Conservation (phyloP, 495 filamentous ascomycete genomes). For the Penicillium crystallinum region DNA sequence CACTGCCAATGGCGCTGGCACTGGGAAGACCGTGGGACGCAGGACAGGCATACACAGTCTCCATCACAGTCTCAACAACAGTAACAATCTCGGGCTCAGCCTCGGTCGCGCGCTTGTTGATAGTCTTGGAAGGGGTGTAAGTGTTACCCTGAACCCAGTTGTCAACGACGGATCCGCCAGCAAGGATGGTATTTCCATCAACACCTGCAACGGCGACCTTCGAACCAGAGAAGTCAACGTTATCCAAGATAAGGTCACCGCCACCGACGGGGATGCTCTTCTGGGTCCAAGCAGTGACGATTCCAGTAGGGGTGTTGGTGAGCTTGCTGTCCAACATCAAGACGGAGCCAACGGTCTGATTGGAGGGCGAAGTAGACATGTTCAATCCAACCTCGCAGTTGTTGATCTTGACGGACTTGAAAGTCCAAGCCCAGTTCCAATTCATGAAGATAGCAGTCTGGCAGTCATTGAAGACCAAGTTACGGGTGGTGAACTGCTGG, state of each 20-base stretch:
- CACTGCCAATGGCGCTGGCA: conserved; percentile 4
- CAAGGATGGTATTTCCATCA: conserved; percentile 55
- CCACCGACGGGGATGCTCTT: conserved; percentile 59
- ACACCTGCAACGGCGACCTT: conserved; percentile 48
- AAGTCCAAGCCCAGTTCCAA: conserved; percentile 91
- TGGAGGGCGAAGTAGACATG: conserved; percentile 60
- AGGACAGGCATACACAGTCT: conserved; percentile 18
- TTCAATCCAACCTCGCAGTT: conserved; percentile 77
- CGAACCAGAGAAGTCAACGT: conserved; percentile 68
- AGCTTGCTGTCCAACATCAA: conserved; percentile 76
- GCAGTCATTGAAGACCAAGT: conserved; percentile 84
- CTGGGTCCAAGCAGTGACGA: conserved; percentile 64
- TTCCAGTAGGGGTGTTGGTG: conserved; percentile 64
- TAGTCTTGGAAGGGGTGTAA: conserved; percentile 45
- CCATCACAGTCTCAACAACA: conserved; percentile 24
- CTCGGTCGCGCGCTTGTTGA: conserved; percentile 24
- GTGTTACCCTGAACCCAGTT: conserved; percentile 72
- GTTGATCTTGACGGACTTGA: conserved; percentile 77
- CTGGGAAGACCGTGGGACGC: conserved; percentile 1
- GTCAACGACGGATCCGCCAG: conserved; percentile 63
- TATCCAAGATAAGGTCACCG: conserved; percentile 77
- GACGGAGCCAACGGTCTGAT: conserved; percentile 73
- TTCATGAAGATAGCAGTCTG: conserved; percentile 87
- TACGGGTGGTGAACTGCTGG: conserved; percentile 93
- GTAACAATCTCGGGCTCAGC: conserved; percentile 19